Conservation (phyloP, 352 stramenopile genomes). For the Pseudoperonospora humuli region DNA sequence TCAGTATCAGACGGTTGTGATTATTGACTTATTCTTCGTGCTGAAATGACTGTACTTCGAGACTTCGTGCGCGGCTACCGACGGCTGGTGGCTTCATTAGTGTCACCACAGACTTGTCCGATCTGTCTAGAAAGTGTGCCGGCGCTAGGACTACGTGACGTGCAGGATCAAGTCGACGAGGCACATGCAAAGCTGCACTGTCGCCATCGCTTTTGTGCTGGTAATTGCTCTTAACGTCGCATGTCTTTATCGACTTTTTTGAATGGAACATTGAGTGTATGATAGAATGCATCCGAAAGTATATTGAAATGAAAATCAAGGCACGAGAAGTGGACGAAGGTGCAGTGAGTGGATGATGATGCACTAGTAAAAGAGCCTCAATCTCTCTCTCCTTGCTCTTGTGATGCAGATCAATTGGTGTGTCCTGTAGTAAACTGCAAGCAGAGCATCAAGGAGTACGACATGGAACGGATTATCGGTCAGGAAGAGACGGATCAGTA, state of each 20-base stretch:
- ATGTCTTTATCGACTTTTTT: neutral
- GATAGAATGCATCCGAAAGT: constrained; percentile 39
- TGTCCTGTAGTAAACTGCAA: constrained; percentile 55
- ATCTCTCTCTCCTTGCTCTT: too few relatives aligned
- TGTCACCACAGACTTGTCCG: constrained; percentile 30
- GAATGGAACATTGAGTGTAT: neutral
- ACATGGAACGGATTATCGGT: constrained; percentile 31
- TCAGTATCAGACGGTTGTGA: too few relatives aligned
- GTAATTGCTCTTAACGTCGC: constrained; percentile 4
- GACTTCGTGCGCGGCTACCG: constrained; percentile 45
- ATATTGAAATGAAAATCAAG: constrained; percentile 54
- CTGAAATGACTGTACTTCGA: constrained; percentile 31
- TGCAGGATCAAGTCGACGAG: constrained; percentile 15
- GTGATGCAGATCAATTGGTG: constrained; percentile 53
- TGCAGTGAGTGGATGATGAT: constrained; percentile 5
- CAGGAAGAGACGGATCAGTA: constrained; percentile 18
- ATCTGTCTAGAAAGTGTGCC: constrained; percentile 61
- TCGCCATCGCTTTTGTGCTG: constrained; percentile 50
- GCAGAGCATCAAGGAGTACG: constrained; percentile 24
- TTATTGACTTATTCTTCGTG: neutral
- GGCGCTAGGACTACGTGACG: constrained; percentile 28
- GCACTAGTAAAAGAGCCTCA: too few relatives aligned
- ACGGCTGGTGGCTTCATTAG: constrained; percentile 41
- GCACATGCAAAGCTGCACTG: constrained; percentile 40
- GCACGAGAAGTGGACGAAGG: constrained; percentile 54